These are phyloP conservation scores for Heliamphora exappendiculata DNA, from an alignment of 148 eudicot species.

Conservation along the genomic window DNA sequence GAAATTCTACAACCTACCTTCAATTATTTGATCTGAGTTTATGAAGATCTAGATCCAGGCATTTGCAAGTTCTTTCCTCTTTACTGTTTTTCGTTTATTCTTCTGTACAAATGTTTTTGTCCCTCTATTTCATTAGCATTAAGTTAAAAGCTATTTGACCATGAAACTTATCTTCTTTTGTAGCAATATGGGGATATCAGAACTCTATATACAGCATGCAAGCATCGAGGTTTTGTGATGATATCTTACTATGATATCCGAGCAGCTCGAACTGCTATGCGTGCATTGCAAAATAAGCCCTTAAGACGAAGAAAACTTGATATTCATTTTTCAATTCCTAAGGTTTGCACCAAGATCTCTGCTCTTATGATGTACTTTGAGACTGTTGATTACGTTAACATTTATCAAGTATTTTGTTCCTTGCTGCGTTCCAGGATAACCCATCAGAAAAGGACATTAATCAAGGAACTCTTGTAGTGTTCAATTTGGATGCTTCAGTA, in stretches of 20 bases:
- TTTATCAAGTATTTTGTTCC: neutral
- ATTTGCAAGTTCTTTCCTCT: neutral
- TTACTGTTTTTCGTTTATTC: neutral
- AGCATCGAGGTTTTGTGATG: slow-evolving; percentile 66
- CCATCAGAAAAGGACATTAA: slow-evolving; percentile 58
- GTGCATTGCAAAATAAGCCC: slow-evolving; percentile 46
- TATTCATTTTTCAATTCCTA: slow-evolving; percentile 58
- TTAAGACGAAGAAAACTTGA: slow-evolving; percentile 53
- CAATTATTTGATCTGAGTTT: neutral
- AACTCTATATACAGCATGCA: slow-evolving; percentile 53
- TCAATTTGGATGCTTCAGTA: slow-evolving; percentile 53
- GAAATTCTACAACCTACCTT: neutral
- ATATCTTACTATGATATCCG: slow-evolving; percentile 64
- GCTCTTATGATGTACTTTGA: neutral
- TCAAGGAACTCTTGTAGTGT: slow-evolving; percentile 55
- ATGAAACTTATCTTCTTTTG: slow-evolving; percentile 13
- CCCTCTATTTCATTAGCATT: neutral
- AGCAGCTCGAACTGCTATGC: slow-evolving; percentile 59
- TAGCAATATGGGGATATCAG: slow-evolving; percentile 59
- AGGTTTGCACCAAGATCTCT: slow-evolving; percentile 25
- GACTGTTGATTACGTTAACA: slow-evolving; percentile 4
- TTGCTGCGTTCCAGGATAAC: slow-evolving; percentile 32
- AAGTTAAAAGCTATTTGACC: neutral
- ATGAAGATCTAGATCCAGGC: neutral
- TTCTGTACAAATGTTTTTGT: neutral